Percentiles rank a stretch among this genome's conserved stretches.
Conservation (phyloP, 192 early-diverging fungal genomes). For the Umbelopsis sp. region DNA sequence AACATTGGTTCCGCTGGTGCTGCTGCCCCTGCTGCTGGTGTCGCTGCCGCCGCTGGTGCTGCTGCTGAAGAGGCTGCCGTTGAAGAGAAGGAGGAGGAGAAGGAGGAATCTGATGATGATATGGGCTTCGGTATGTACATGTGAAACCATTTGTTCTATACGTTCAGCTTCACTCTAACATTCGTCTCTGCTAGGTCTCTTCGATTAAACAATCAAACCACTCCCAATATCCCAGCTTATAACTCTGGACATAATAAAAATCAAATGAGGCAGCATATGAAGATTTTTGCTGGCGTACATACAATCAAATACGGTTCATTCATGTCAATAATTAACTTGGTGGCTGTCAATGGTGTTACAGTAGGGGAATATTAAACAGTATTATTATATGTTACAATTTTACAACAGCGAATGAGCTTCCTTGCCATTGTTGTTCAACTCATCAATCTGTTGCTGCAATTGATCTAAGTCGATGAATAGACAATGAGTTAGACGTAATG, state of each 20-base stretch:
- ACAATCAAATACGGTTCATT: too few species aligned
- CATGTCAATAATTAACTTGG: too few species aligned
- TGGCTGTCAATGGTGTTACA: background rate
- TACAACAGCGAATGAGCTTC: background rate
- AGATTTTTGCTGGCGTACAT: slow-evolving; percentile 9
- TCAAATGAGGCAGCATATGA: slow-evolving; percentile 1
- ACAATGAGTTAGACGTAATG: too few species aligned
- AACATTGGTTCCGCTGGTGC: slow-evolving; percentile 81
- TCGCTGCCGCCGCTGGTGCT: slow-evolving; percentile 40
- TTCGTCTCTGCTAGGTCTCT: slow-evolving; percentile 42
- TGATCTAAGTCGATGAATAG: background rate
- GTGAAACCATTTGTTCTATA: background rate
- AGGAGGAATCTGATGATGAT: slow-evolving; percentile 81
- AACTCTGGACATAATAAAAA: slow-evolving; percentile 17
- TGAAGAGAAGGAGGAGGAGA: slow-evolving; percentile 60
- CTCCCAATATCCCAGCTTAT: slow-evolving; percentile 2
- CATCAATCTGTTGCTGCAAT: slow-evolving; percentile 11
- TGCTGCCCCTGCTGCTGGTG: slow-evolving; percentile 43
- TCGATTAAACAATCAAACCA: slow-evolving; percentile 48
- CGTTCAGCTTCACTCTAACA: background rate
- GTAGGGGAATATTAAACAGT: background rate
- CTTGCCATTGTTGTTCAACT: background rate
- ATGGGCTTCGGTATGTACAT: slow-evolving; percentile 79
- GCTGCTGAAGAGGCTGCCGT: slow-evolving; percentile 44
- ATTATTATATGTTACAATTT: background rate